Percentiles rank a stretch among this genome's conserved stretches.
phyloP scores from a whole-genome alignment of 2,329 filamentous ascomycete species.

The Penicillium sp. region DNA sequence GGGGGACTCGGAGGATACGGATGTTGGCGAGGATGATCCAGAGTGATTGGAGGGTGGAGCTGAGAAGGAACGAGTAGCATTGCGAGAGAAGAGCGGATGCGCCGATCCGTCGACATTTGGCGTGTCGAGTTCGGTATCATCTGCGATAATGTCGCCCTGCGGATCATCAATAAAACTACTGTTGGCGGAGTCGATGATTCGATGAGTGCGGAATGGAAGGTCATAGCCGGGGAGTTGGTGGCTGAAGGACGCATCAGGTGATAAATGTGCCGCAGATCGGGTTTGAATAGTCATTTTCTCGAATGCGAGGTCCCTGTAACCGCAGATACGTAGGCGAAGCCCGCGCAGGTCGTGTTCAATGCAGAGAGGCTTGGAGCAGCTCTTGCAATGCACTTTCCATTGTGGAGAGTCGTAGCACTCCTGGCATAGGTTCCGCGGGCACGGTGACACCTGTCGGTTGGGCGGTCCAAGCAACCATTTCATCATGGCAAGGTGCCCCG shows the following conservation, averaged over 20 bases:
- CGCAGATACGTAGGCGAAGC: slow-evolving; percentile 62
- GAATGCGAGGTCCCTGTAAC: slow-evolving; percentile 60
- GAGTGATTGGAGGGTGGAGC: slow-evolving; percentile 49
- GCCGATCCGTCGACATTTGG: slow-evolving; percentile 30
- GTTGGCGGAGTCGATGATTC: slow-evolving; percentile 38
- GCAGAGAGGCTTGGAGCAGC: slow-evolving; percentile 62
- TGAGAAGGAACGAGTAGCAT: slow-evolving; percentile 45
- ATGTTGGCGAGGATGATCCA: slow-evolving; percentile 49
- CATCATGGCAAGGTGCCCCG: slow-evolving; percentile 52
- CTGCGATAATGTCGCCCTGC: slow-evolving; percentile 34
- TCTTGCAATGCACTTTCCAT: slow-evolving; percentile 66
- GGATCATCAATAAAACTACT: slow-evolving; percentile 46
- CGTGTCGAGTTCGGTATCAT: slow-evolving; percentile 31
- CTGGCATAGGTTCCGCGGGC: slow-evolving; percentile 62
- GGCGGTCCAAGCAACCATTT: slow-evolving; percentile 57
- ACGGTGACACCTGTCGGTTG: slow-evolving; percentile 53
- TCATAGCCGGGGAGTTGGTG: slow-evolving; percentile 34
- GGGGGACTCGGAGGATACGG: slow-evolving; percentile 45
- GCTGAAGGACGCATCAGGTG: slow-evolving; percentile 21
- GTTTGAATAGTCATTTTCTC: slow-evolving; percentile 54
- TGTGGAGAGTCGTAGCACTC: slow-evolving; percentile 64
- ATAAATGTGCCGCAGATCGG: slow-evolving; percentile 28
- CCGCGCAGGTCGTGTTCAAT: slow-evolving; percentile 66
- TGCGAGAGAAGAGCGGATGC: slow-evolving; percentile 32
- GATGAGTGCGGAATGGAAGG: slow-evolving; percentile 41